Evolutionary conservation across 768 basidiomycete species (phyloP).

Genomic region (Dentipellis fragilis): DNA sequence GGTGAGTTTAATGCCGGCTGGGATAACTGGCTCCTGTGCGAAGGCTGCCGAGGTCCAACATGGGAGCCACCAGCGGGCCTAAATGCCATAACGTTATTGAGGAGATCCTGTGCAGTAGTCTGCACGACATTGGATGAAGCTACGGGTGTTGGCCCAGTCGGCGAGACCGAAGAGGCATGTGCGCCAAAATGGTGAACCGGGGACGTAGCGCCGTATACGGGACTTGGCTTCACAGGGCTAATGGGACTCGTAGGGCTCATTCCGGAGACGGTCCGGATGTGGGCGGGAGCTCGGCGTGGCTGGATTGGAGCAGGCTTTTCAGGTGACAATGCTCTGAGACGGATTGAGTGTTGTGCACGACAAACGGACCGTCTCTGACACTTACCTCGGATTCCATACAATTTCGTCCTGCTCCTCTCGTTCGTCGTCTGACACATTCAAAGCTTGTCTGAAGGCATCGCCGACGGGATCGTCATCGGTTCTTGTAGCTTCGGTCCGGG

Average conservation of each 20-base stretch:
- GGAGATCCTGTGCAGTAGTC: conserved; percentile 60
- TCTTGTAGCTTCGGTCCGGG: conserved; percentile 56
- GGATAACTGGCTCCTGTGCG: conserved; percentile 5
- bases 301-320: neutral
- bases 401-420: conserved; percentile 59
- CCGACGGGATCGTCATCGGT: conserved; percentile 80
- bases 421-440: conserved; percentile 26
- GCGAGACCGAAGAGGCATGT: neutral
- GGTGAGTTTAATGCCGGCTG: conserved; percentile 6
- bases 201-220: conserved; percentile 19
- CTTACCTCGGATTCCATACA: conserved; percentile 62
- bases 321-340: neutral
- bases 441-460: conserved; percentile 48
- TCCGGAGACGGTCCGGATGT: neutral
- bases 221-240: conserved; percentile 1
- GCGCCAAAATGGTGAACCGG: conserved; percentile 16
- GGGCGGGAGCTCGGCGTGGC: neutral
- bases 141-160: neutral
- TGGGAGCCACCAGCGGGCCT: conserved; percentile 18
- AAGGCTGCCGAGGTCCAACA: conserved; percentile 4
- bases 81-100: conserved; percentile 41
- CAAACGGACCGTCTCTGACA: neutral
- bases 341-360: neutral
- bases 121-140: neutral
- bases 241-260: conserved; percentile 8